Evolutionary conservation across 495 filamentous ascomycete species (phyloP).

Genomic region (Jackrogersella multiformis): DNA sequence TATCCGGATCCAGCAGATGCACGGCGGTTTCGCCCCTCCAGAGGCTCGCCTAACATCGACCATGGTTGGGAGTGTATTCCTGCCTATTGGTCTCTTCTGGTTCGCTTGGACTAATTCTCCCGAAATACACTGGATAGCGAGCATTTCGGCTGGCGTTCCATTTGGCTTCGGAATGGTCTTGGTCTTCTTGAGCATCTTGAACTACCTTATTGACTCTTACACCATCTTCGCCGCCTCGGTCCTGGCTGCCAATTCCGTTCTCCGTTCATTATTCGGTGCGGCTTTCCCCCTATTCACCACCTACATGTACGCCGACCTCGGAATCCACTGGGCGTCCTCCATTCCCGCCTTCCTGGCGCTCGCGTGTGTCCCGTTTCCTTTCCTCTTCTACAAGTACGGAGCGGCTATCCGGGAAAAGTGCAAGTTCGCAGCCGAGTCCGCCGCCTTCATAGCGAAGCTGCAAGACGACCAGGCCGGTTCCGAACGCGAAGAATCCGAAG

Average conservation of each 20-base stretch:
- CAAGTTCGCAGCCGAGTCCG: not conserved
- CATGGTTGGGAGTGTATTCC: slow-evolving; percentile 63
- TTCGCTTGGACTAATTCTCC: slow-evolving; percentile 68
- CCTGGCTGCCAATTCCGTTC: slow-evolving; percentile 69
- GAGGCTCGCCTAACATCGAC: slow-evolving; percentile 68
- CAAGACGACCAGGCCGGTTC: not conserved
- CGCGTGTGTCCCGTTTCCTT: slow-evolving; percentile 70
- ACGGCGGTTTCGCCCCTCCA: slow-evolving; percentile 58
- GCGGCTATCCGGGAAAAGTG: not conserved
- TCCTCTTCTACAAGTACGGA: slow-evolving; percentile 71
- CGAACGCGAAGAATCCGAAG: not conserved
- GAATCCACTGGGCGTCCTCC: slow-evolving; percentile 70
- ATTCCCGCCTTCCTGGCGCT: slow-evolving; percentile 68
- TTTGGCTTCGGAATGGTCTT: slow-evolving; percentile 65
- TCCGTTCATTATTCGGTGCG: slow-evolving; percentile 67
- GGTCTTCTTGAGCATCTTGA: slow-evolving; percentile 68
- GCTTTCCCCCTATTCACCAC: slow-evolving; percentile 69
- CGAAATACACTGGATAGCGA: slow-evolving; percentile 57
- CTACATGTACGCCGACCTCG: slow-evolving; percentile 71
- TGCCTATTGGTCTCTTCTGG: slow-evolving; percentile 70
- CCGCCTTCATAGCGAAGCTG: not conserved
- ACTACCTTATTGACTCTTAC: slow-evolving; percentile 73
- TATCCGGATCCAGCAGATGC: not conserved
- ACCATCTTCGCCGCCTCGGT: slow-evolving; percentile 59
- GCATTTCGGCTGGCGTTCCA: slow-evolving; percentile 59